Base-by-base conservation (phyloP, 2,329 filamentous ascomycete genomes). In the Cercospora sp. region DNA sequence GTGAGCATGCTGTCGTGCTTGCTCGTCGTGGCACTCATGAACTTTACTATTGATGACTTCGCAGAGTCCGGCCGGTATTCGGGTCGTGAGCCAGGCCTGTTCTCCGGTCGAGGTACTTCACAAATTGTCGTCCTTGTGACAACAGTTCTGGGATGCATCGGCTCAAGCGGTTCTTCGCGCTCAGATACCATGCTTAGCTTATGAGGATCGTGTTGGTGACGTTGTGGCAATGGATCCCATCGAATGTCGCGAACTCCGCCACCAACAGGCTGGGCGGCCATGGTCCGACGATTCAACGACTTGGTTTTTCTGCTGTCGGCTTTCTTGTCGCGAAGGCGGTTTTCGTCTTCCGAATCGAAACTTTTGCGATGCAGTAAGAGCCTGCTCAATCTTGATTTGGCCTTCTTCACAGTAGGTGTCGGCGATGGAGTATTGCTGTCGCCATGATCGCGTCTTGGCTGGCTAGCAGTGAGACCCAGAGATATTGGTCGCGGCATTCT, bases 151-250 rank as follows among this genome's bases (percentile, higher is more conserved):
- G 61, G 23, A 30, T 64, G 42, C 12, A 30, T 55, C n/a, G 51
- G 61, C 31, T 48, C 28, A 9, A 64, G 61, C 30, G 61, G 61
- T 26, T 64, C 61, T 5, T 55, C 48, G 48, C 48, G 61, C 48
- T 64, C 61, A 20, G 61, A 64, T 26, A 64, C 61, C 61, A 64
- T 64, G 61, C 61, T 64, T 26, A 64, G 61, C 48, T 64, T 64
- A 31, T 64, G 61, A 1, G 61, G 61, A 64, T 42, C 61, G 53
- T 64, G 48, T 36, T 64, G 45, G 30, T 23, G 42, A 13, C 26
- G 60, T 57, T 55, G 61, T 40, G 45, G 48, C 48, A 58, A 12
- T 33, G 18, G 28, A n/a, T 64, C 45, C 61, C 61, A 64, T 64
- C 45, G 28, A 20, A 57, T 55, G 30, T 64, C 61, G 23, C 33